Conservation (phyloP, 2,329 filamentous ascomycete species). For the Tolypocladium endophyticum region DNA sequence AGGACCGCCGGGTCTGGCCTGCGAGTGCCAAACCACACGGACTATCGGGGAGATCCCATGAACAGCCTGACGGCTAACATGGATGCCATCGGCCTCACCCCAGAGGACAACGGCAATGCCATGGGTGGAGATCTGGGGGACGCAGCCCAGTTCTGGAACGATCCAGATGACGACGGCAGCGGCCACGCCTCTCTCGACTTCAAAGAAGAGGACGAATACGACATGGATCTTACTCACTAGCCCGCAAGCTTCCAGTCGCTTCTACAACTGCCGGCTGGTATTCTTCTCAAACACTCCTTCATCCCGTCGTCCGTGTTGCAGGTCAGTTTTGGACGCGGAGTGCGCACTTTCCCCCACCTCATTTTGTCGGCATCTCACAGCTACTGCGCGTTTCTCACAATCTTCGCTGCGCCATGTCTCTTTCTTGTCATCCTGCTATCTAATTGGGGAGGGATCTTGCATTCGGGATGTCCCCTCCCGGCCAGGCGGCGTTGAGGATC, state of each 20-base stretch:
- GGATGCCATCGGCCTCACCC: constrained; percentile 26
- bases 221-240: constrained; percentile 57
- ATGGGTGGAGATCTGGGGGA: constrained; percentile 37
- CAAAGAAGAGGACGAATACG: constrained; percentile 91
- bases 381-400: background rate
- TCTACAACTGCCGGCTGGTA: background rate
- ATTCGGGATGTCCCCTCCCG: constrained; percentile 1
- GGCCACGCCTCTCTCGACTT: constrained; percentile 60
- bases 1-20: constrained; percentile 75
- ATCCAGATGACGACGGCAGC: constrained; percentile 61
- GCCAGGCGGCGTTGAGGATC: constrained; percentile 4
- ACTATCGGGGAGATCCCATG: constrained; percentile 73
- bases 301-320: background rate
- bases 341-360: background rate
- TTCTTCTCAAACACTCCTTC: background rate
- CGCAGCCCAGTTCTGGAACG: constrained; percentile 51
- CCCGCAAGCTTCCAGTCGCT: background rate
- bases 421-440: background rate
- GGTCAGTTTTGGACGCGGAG: background rate
- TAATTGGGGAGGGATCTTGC: background rate
- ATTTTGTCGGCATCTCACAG: background rate
- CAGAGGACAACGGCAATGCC: constrained; percentile 26
- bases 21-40: constrained; percentile 86
- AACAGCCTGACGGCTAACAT: constrained; percentile 30
- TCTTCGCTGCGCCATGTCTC: background rate